phyloP scores from a whole-genome alignment of 202 grass and related monocot species.

The Zizania palustris region DNA sequence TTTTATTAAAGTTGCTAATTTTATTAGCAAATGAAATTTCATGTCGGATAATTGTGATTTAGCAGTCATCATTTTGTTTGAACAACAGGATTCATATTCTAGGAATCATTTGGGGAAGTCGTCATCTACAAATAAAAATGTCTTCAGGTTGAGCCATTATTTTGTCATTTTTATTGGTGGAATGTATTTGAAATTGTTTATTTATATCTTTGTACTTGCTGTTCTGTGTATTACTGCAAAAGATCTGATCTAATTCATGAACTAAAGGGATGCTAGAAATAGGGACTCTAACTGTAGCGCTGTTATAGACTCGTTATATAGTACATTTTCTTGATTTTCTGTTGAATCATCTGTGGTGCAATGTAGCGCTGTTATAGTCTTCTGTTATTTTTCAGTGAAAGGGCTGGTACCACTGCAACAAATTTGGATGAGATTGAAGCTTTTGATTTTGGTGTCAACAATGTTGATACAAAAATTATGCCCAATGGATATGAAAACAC shows the following conservation, averaged over 20 bases:
- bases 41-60: slow-evolving; percentile 24
- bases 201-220: neutral
- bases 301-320: neutral
- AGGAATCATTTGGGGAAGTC: slow-evolving; percentile 58
- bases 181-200: neutral
- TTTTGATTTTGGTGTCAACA: slow-evolving; percentile 52
- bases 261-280: slow-evolving; percentile 36
- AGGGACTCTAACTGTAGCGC: neutral
- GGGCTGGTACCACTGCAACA: neutral
- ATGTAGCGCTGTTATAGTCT: slow-evolving; percentile 14
- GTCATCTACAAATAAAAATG: slow-evolving; percentile 52
- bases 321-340: neutral
- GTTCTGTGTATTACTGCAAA: slow-evolving; percentile 14
- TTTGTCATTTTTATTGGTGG: slow-evolving; percentile 16
- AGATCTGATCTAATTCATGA: neutral
- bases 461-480: slow-evolving; percentile 51
- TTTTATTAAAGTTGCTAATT: slow-evolving; percentile 28
- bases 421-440: slow-evolving; percentile 48
- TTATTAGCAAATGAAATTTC: slow-evolving; percentile 12
- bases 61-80: slow-evolving; percentile 27
- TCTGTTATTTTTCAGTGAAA: slow-evolving; percentile 51
- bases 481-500: slow-evolving; percentile 46
- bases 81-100: slow-evolving; percentile 58
- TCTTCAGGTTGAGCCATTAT: slow-evolving; percentile 52
- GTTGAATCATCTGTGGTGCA: slow-evolving; percentile 28